phyloP scores from a whole-genome alignment of 1,284 basidiomycete genomes.

The Fomitopsis schrenkii region DNA sequence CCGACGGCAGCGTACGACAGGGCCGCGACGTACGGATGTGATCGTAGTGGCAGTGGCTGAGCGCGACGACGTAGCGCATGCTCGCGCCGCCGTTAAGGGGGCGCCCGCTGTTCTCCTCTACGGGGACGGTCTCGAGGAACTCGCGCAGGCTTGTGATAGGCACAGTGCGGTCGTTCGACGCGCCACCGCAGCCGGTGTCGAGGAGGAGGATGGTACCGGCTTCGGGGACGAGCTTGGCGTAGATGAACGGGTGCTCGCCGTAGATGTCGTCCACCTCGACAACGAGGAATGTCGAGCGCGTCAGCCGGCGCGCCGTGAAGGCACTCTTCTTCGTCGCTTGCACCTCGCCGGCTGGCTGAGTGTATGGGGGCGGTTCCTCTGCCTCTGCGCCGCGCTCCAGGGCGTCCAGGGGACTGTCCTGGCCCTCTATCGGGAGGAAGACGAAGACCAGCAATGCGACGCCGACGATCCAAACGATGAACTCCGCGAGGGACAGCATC shows the following conservation, averaged over 20 bases:
- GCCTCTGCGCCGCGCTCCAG: background rate
- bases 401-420: background rate
- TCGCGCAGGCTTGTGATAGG: constrained; percentile 40
- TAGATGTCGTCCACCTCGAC: constrained; percentile 49
- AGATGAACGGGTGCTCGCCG: constrained; percentile 50
- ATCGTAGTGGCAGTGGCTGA: constrained; percentile 55
- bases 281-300: constrained; percentile 44
- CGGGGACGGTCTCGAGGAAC: constrained; percentile 43
- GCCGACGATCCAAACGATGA: constrained; percentile 10
- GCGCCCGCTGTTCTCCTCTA: constrained; percentile 38
- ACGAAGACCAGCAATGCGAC: constrained; percentile 4
- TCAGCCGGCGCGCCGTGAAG: constrained; percentile 43
- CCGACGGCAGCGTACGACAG: background rate
- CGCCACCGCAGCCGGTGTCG: constrained; percentile 53
- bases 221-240: constrained; percentile 39
- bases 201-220: constrained; percentile 42
- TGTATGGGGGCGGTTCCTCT: background rate
- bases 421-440: background rate
- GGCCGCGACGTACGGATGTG: constrained; percentile 42
- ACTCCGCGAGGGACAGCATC: constrained; percentile 9
- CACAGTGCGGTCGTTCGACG: constrained; percentile 34
- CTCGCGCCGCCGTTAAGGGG: constrained; percentile 40
- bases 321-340: constrained; percentile 16
- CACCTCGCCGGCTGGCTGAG: background rate
- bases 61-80: constrained; percentile 42